Evolutionary conservation across 2,329 filamentous ascomycete genomes (phyloP).

Genomic region (Hymenoscyphus linearis): DNA sequence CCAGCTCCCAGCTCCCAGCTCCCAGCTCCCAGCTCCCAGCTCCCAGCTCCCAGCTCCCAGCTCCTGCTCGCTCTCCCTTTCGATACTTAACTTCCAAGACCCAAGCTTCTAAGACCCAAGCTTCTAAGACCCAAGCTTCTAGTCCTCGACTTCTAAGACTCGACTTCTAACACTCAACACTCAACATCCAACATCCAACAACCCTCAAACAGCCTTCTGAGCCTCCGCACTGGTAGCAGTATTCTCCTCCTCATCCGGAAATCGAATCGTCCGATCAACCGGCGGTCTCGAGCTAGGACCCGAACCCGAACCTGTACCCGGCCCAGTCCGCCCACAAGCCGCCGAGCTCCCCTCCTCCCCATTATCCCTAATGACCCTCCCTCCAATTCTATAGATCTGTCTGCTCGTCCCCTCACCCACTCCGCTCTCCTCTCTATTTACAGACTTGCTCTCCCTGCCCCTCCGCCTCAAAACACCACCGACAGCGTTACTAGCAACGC

Average conservation of each 20-base stretch:
- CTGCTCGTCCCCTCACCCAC: conserved; percentile 13
- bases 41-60: too few species aligned
- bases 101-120: too few species aligned
- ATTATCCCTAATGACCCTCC: conserved; percentile 25
- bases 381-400: conserved; percentile 39
- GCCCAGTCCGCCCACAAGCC: neutral
- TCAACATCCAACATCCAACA: too few species aligned
- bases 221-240: neutral
- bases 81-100: too few species aligned
- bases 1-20: too few species aligned
- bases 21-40: too few species aligned
- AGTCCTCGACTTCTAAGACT: too few species aligned
- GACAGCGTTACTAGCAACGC: conserved; percentile 7
- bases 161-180: too few species aligned
- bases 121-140: too few species aligned
- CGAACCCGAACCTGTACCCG: neutral
- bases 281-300: conserved; percentile 3
- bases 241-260: conserved; percentile 39
- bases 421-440: conserved; percentile 5
- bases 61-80: too few species aligned
- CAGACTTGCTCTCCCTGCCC: conserved; percentile 9
- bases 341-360: neutral
- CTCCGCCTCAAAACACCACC: conserved; percentile 21
- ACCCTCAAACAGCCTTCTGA: neutral
- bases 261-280: conserved; percentile 37